Evolutionary conservation across 345 rosid genomes (phyloP).

Genomic region (Acer campestre): DNA sequence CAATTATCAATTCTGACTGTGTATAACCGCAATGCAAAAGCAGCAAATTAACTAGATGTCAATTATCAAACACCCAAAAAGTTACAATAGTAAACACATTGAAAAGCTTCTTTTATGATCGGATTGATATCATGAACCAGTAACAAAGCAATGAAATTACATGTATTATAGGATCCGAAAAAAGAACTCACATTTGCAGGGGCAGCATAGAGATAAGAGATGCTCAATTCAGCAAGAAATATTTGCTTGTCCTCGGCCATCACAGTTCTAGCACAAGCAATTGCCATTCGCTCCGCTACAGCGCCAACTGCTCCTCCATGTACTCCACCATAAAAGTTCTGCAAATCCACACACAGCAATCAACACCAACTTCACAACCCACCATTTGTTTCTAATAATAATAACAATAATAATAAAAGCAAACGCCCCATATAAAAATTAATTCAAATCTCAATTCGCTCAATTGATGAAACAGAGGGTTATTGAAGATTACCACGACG

Average conservation of each 20-base stretch:
- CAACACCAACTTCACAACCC: neutral
- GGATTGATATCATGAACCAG: too few relatives aligned
- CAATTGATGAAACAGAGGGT: neutral
- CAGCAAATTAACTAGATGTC: too few relatives aligned
- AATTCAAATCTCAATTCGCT: too few relatives aligned
- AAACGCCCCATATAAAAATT: neutral
- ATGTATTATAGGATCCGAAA: neutral
- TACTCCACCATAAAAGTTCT: slow-evolving; percentile 57
- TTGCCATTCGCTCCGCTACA: slow-evolving; percentile 61
- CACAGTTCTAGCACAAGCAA: slow-evolving; percentile 66
- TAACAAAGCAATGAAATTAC: too few relatives aligned
- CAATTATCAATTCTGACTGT: slow-evolving; percentile 56
- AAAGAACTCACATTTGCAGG: slow-evolving; percentile 30
- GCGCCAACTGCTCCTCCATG: slow-evolving; percentile 81
- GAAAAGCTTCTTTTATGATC: too few relatives aligned
- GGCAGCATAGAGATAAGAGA: slow-evolving; percentile 68
- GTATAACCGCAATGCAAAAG: neutral
- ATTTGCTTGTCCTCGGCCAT: slow-evolving; percentile 55
- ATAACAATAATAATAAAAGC: neutral
- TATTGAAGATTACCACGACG: slow-evolving; percentile 38
- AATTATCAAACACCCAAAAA: too few relatives aligned
- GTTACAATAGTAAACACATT: neutral
- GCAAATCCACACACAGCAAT: slow-evolving; percentile 10
- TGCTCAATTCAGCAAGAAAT: slow-evolving; percentile 71
- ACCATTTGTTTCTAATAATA: too few relatives aligned